Base-by-base conservation (phyloP, 495 filamentous ascomycete species). In the Xylona heveae region DNA sequence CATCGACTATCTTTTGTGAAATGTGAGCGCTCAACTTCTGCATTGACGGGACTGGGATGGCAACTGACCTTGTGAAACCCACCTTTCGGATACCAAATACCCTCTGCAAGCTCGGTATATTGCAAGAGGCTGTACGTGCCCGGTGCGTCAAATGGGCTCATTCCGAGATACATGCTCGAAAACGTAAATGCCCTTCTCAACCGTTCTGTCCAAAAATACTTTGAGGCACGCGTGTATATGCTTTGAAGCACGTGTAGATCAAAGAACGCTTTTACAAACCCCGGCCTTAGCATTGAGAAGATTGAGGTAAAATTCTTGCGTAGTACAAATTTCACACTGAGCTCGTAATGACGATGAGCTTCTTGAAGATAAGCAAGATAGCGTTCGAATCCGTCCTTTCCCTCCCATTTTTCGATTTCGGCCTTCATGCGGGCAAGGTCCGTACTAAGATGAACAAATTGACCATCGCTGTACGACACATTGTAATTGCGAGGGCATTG, bases 121-220 rank as follows among this genome's bases (percentile, higher is more conserved):
- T 78, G 74, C 25, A 78, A 52, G 40, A 79, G 51, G 18, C 61
- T 68, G 51, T 78, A 79, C 14, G 74, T 79, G 1, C 66, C 71
- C 4, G 74, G 74, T 0, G 74, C 74, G 35, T 75, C 68, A 47
- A 70, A 78, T 1, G 74, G 74, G 37, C 54, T 63, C 74, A 79
- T 79, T 1, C 74, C 74, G 59, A 78, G 69, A 42, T 79, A 79
- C 74, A 78, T 79, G 37, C 67, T 75, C 19, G 66, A 70, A 46
- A 78, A 78, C 6, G 72, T 77, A 41, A 77, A 76, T 0, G 68
- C 70, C 9, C 73, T 48, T 28, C 71, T 52, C 44, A 78, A 43
- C 35, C 71, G 52, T 41, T 78, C 71, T 1, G 68, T 71, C 51
- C 55, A 62, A 45, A 78, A 77, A 42, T 75, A 77, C 31, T 52